phyloP scores from a whole-genome alignment of 768 basidiomycete species.

The Leccinum boreale region DNA sequence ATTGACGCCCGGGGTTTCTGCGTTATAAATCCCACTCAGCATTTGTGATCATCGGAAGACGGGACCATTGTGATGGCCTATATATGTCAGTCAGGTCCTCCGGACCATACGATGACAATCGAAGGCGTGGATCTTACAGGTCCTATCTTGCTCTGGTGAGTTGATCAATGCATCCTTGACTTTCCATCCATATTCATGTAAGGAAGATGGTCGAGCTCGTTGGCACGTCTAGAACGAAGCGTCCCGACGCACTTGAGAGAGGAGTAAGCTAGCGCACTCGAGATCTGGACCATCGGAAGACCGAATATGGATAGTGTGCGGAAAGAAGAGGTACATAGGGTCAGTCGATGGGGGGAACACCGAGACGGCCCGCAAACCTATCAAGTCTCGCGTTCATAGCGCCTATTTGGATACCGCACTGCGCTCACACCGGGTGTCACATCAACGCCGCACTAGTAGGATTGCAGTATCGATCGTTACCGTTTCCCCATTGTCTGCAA shows the following conservation, averaged over 20 bases:
- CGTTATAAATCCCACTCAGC: neutral
- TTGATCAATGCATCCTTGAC: neutral
- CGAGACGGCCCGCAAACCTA: neutral
- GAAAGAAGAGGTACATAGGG: neutral
- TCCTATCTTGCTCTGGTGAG: neutral
- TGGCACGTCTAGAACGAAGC: neutral
- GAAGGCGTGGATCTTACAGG: conserved; percentile 11
- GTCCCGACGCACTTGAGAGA: neutral
- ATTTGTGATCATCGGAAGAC: too few relatives aligned
- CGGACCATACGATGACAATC: conserved; percentile 8
- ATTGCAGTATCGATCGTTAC: conserved; percentile 3
- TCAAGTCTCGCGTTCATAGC: conserved; percentile 14
- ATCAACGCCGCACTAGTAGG: conserved; percentile 1
- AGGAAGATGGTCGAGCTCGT: conserved; percentile 2
- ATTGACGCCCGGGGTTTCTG: neutral
- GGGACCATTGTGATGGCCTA: neutral
- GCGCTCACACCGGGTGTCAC: conserved; percentile 5
- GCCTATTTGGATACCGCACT: neutral
- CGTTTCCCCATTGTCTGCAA: neutral
- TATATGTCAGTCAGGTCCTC: neutral
- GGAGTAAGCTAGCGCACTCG: neutral
- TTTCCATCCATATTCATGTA: neutral
- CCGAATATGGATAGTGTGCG: neutral
- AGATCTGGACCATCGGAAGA: neutral
- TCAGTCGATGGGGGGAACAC: neutral